Evolutionary conservation across 768 basidiomycete genomes (phyloP), one percentile per base, ranked within the genome.

Genomic region (Amanita polypyramis): DNA sequence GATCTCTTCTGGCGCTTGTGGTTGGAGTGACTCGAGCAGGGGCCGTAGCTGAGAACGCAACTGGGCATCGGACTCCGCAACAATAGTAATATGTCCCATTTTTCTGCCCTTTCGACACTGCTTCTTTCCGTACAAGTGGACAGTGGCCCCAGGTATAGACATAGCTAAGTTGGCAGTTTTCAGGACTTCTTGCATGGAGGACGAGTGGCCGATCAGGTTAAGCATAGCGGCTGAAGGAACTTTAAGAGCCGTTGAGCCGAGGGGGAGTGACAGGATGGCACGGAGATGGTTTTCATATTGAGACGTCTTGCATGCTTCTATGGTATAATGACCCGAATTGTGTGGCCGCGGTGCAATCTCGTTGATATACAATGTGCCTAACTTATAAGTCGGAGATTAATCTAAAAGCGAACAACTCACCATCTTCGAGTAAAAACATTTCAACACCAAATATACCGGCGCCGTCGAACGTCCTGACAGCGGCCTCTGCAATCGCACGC

Each of bases 281-380:
- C 93, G 90, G 43, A 98, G 82, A 63, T 98, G 96, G 56, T 97
- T 96, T 63, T 92, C 91, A 66, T 89, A 99, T 66, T 98, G 96
- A 2, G 95, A 97, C 2, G 92, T 89, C 55, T 90, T 74, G 63
- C 93, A 98, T 0, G 95, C 93, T 67, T 98, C 96, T 59, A 98
- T 98, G 23, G 94, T 96, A 65, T 97, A 95, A 62, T 99, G 96
- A 0, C 95, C 96, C 7, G 94, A 97, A 67, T 98, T 99, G 63
- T 99, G 96, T 1, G 96, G 95, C 14, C 96, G 79, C 10, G 96
- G 96, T 0, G 96, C 96, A 52, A 99, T 95, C 68, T 99, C 96
- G 64, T 99, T 99, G 53, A 99, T 76, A 50, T 80, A 80, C 1
- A 97, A 74, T 0, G 70, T 63, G 10, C 86, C 92, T 94, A 54